phyloP scores from a whole-genome alignment of 805 yeast species.

The Debaryomyces prosopidis region DNA sequence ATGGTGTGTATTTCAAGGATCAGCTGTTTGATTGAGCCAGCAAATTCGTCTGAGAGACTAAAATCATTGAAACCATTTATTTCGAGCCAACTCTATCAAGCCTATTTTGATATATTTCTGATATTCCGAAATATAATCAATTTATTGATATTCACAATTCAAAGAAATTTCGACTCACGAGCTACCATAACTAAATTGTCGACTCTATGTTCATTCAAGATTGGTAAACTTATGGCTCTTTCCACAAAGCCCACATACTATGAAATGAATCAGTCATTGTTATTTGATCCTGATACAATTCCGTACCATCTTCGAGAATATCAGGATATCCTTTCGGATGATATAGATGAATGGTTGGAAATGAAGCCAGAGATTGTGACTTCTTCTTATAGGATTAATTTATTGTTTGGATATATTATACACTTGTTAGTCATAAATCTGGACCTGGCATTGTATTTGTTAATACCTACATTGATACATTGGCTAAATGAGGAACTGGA shows the following conservation, averaged over 20 bases:
- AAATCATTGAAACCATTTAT: slow-evolving; percentile 23
- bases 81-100: slow-evolving; percentile 24
- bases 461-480: slow-evolving; percentile 36
- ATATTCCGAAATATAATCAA: slow-evolving; percentile 28
- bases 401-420: slow-evolving; percentile 34
- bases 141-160: slow-evolving; percentile 8
- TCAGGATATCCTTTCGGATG: slow-evolving; percentile 27
- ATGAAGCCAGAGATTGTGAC: slow-evolving; percentile 29
- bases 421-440: slow-evolving; percentile 37
- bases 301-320: slow-evolving; percentile 22
- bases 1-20: background rate
- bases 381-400: slow-evolving; percentile 18
- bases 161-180: background rate
- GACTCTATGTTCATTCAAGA: slow-evolving; percentile 19
- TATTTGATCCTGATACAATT: slow-evolving; percentile 26
- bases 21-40: slow-evolving; percentile 13
- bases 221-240: slow-evolving; percentile 36
- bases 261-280: slow-evolving; percentile 27
- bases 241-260: slow-evolving; percentile 35
- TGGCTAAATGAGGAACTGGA: slow-evolving; percentile 35
- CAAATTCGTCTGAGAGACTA: slow-evolving; percentile 23
- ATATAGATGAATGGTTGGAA: slow-evolving; percentile 38
- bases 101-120: slow-evolving; percentile 31
- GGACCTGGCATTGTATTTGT: slow-evolving; percentile 27
- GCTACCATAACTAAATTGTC: slow-evolving; percentile 15